phyloP scores from a whole-genome alignment of 208 protist species.

The Trypanosoma grayi region DNA sequence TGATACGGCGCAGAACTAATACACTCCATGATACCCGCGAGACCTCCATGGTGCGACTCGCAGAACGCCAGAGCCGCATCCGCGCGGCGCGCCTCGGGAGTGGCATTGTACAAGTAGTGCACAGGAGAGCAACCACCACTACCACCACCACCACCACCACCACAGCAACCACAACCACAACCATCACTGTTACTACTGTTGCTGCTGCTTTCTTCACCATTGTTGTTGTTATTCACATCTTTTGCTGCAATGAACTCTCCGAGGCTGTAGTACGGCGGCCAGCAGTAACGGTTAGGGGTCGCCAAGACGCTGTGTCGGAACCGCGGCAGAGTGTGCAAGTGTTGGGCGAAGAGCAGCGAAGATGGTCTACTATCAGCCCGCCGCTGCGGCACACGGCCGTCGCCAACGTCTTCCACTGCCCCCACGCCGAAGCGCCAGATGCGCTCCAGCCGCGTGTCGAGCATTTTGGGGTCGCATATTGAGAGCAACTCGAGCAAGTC shows the following conservation, averaged over 20 bases:
- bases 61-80: conserved; percentile 36
- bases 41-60: conserved; percentile 24
- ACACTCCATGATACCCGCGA: conserved; percentile 58
- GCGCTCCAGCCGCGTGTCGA: conserved; percentile 72
- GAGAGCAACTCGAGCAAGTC: conserved; percentile 49
- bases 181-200: not conserved
- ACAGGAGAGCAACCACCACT: conserved; percentile 13
- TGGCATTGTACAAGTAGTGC: conserved; percentile 42
- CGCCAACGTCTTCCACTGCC: conserved; percentile 81
- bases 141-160: not conserved
- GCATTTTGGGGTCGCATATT: conserved; percentile 49
- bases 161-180: too few species aligned
- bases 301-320: conserved; percentile 62
- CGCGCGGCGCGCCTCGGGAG: conserved; percentile 38
- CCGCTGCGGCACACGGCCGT: conserved; percentile 47
- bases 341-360: conserved; percentile 61
- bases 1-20: conserved; percentile 61
- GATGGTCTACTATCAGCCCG: conserved; percentile 43
- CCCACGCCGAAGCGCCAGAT: conserved; percentile 67
- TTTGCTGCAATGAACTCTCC: conserved; percentile 44
- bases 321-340: conserved; percentile 34
- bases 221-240: not conserved
- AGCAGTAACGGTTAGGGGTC: conserved; percentile 77
- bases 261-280: conserved; percentile 70
- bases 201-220: not conserved